Evolutionary conservation across 2,329 filamentous ascomycete genomes (phyloP).

Genomic region (Colletotrichum sublineola): DNA sequence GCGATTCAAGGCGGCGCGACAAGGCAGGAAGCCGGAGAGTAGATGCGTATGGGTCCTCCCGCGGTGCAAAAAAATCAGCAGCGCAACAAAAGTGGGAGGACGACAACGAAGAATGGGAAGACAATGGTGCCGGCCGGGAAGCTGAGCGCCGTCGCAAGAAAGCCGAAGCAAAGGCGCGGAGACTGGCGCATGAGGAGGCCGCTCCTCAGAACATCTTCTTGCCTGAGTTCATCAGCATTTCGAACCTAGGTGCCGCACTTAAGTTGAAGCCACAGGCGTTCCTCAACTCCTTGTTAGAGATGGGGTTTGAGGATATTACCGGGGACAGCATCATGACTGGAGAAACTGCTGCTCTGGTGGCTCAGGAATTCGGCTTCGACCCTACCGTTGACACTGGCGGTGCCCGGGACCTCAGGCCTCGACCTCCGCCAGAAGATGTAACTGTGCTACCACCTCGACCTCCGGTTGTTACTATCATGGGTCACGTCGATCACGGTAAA

Average conservation of each 20-base stretch:
- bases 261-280: slow-evolving; percentile 80
- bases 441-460: slow-evolving; percentile 80
- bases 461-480: slow-evolving; percentile 99
- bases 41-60: slow-evolving; percentile 17
- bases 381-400: slow-evolving; percentile 79
- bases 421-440: slow-evolving; percentile 76
- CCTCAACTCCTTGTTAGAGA: slow-evolving; percentile 79
- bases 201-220: slow-evolving; percentile 72
- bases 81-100: slow-evolving; percentile 36
- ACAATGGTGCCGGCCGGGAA: slow-evolving; percentile 52
- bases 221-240: slow-evolving; percentile 93
- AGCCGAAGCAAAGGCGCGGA: slow-evolving; percentile 57
- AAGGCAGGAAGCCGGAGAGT: slow-evolving; percentile 21
- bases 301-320: slow-evolving; percentile 90
- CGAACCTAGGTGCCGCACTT: slow-evolving; percentile 81
- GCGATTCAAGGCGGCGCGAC: slow-evolving; percentile 37
- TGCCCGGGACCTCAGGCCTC: slow-evolving; percentile 77
- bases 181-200: slow-evolving; percentile 59
- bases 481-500: slow-evolving; percentile 98
- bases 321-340: slow-evolving; percentile 89
- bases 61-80: slow-evolving; percentile 27
- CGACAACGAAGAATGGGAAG: slow-evolving; percentile 56
- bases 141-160: slow-evolving; percentile 58
- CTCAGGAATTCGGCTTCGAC: slow-evolving; percentile 93
- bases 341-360: slow-evolving; percentile 90